Percentiles rank a stretch among this genome's conserved stretches.
phyloP scores from a whole-genome alignment of 139 green algal species.

The Edaphochlamys debaryana region DNA sequence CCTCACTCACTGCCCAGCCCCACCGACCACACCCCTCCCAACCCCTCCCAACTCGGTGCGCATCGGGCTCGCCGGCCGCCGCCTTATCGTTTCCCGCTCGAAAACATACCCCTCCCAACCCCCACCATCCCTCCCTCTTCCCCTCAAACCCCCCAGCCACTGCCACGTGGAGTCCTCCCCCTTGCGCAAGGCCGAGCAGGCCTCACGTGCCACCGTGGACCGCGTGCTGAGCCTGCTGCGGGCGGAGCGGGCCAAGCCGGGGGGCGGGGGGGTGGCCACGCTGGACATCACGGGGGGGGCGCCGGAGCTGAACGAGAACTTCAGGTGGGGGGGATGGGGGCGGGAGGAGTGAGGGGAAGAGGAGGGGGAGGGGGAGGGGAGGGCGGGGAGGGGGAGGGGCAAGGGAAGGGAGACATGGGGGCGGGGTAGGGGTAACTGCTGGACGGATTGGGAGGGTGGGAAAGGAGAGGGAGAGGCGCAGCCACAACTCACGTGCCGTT shows the following conservation, averaged over 20 bases:
- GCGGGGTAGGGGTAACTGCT: too few relatives aligned
- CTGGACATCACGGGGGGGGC: constrained; percentile 96
- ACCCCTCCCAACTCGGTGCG: too few relatives aligned
- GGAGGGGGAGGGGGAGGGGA: neutral
- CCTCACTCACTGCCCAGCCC: too few relatives aligned
- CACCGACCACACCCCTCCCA: too few relatives aligned
- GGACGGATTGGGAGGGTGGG: too few relatives aligned
- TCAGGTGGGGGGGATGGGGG: constrained; percentile 64
- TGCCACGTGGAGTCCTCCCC: constrained; percentile 97
- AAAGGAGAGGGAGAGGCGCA: too few relatives aligned
- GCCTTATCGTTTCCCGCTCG: too few relatives aligned
- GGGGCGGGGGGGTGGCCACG: constrained; percentile 60
- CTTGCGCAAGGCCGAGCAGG: constrained; percentile 77
- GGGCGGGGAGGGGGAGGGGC: neutral
- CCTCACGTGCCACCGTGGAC: constrained; percentile 75
- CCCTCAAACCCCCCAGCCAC: constrained; percentile 62
- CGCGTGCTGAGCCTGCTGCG: constrained; percentile 81
- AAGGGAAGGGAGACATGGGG: too few relatives aligned
- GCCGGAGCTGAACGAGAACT: constrained; percentile 90
- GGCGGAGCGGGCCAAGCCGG: neutral
- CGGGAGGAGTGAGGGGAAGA: neutral
- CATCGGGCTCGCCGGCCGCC: too few relatives aligned
- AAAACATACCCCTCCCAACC: too few relatives aligned
- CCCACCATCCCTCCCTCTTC: too few relatives aligned
- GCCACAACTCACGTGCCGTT: too few relatives aligned